phyloP scores from a whole-genome alignment of 23 red algal genomes.

The Gracilaria domingensis region DNA sequence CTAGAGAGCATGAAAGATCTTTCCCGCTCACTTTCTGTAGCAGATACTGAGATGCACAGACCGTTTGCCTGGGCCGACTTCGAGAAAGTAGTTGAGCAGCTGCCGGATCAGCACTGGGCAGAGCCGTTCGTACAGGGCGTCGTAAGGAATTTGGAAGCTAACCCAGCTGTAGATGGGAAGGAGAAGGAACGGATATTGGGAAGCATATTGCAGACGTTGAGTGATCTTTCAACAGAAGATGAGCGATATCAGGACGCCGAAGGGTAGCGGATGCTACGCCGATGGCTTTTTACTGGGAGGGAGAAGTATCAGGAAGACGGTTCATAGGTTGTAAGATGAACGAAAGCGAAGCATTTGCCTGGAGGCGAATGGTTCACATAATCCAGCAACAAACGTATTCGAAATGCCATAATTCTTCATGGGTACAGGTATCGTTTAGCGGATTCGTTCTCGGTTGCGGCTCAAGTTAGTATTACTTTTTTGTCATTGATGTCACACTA shows the following conservation, averaged over 20 bases:
- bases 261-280: background rate
- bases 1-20: constrained; percentile 30
- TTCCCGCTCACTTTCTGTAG: constrained; percentile 5
- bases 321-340: background rate
- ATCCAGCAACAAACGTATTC: background rate
- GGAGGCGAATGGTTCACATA: background rate
- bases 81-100: constrained; percentile 11
- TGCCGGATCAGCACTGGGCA: constrained; percentile 61
- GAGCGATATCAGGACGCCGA: constrained; percentile 40
- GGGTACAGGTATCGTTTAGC: background rate
- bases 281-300: background rate
- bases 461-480: background rate
- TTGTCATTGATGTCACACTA: constrained; percentile 36
- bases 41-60: background rate
- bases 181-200: constrained; percentile 54
- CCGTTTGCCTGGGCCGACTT: constrained; percentile 59
- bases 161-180: constrained; percentile 22
- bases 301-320: background rate
- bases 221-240: constrained; percentile 35
- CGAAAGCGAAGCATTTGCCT: background rate
- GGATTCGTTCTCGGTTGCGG: too few species aligned
- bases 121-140: constrained; percentile 45
- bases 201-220: constrained; percentile 35
- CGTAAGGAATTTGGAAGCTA: constrained; percentile 39
- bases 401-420: background rate